A percentile compares a stretch with the other conserved stretches of the same genome.
Evolutionary conservation across 805 yeast genomes (phyloP).

Genomic region (Candida ponderosae): DNA sequence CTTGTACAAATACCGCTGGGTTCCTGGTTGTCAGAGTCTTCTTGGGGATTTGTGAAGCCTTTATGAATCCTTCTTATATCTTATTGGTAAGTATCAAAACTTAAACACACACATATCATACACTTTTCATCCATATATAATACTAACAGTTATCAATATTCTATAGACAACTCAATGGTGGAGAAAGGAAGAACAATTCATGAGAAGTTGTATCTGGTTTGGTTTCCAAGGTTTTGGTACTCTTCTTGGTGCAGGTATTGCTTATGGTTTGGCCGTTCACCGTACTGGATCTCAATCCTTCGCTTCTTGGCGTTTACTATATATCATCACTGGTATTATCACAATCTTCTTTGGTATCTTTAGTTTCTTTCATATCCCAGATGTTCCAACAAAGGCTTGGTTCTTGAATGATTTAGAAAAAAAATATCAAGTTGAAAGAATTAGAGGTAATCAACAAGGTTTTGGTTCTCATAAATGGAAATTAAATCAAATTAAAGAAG

Average conservation of each 20-base stretch:
- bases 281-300: slow-evolving; percentile 29
- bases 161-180: slow-evolving; percentile 43
- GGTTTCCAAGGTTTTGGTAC: slow-evolving; percentile 35
- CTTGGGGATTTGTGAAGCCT: slow-evolving; percentile 34
- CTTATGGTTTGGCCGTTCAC: slow-evolving; percentile 34
- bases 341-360: slow-evolving; percentile 44
- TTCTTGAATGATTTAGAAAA: slow-evolving; percentile 38
- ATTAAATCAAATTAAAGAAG: slow-evolving; percentile 44
- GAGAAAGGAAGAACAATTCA: slow-evolving; percentile 26
- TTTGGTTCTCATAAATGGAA: slow-evolving; percentile 50
- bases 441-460: slow-evolving; percentile 49
- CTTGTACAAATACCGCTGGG: slow-evolving; percentile 29
- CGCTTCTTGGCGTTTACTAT: slow-evolving; percentile 54
- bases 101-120: no score
- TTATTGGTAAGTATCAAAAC: no score
- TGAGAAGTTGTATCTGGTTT: slow-evolving; percentile 34
- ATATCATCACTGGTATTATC: slow-evolving; percentile 50
- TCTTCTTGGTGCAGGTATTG: slow-evolving; percentile 37
- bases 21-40: slow-evolving; percentile 33
- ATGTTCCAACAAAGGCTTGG: slow-evolving; percentile 44
- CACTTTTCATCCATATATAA: no score
- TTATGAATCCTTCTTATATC: slow-evolving; percentile 37
- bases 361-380: slow-evolving; percentile 47
- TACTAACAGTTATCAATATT: no score
- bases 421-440: slow-evolving; percentile 40